A percentile compares a stretch with the other conserved stretches of the same genome.
Conservation (phyloP, 2,329 filamentous ascomycete genomes). For the Fusarium torulosum region DNA sequence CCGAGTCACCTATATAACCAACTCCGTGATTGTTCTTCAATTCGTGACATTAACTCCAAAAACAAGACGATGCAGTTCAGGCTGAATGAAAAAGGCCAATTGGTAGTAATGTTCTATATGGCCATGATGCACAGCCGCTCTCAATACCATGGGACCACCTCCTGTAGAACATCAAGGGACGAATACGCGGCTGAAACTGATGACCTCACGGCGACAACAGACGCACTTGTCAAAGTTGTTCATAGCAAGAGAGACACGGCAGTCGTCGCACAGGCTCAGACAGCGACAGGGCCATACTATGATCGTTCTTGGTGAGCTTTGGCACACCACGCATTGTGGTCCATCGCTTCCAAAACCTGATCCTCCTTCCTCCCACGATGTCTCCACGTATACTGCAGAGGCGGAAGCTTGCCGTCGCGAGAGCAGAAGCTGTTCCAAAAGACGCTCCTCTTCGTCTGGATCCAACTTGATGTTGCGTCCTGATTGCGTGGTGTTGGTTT, state of each 20-base stretch:
- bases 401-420: slow-evolving; percentile 57
- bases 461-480: slow-evolving; percentile 58
- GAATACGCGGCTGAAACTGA: slow-evolving; percentile 90
- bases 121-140: not conserved
- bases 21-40: slow-evolving; percentile 10
- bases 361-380: slow-evolving; percentile 77
- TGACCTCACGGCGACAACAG: slow-evolving; percentile 89
- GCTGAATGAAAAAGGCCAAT: not conserved
- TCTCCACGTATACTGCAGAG: slow-evolving; percentile 26
- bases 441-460: slow-evolving; percentile 69
- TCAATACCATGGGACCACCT: not conserved
- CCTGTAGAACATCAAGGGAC: slow-evolving; percentile 67
- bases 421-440: slow-evolving; percentile 71
- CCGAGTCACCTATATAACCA: not conserved
- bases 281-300: slow-evolving; percentile 98
- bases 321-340: slow-evolving; percentile 93
- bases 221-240: slow-evolving; percentile 98
- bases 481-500: slow-evolving; percentile 16
- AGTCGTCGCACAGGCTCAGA: slow-evolving; percentile 94
- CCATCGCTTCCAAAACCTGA: slow-evolving; percentile 77
- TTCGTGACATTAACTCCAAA: slow-evolving; percentile 28
- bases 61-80: slow-evolving; percentile 17
- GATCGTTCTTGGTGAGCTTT: slow-evolving; percentile 85
- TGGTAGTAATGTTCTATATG: not conserved
- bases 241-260: slow-evolving; percentile 91